These are phyloP conservation scores for Trypanosoma cruzi DNA, from an alignment of 208 protist genomes.

Conservation along the genomic window DNA sequence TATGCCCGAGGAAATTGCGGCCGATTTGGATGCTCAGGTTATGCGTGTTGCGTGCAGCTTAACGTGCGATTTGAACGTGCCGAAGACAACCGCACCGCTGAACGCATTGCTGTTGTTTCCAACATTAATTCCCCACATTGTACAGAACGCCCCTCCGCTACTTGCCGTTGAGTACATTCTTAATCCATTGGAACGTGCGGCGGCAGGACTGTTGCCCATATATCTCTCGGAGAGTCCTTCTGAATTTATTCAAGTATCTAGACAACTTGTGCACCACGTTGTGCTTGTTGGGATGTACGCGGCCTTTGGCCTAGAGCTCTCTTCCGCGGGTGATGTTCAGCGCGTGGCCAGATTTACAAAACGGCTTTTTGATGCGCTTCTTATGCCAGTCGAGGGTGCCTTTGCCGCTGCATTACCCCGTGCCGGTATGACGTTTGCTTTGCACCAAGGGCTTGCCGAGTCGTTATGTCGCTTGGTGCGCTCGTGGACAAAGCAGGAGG, in stretches of 20 bases:
- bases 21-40: slow-evolving; percentile 23
- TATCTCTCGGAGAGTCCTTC: slow-evolving; percentile 22
- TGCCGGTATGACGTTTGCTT: slow-evolving; percentile 44
- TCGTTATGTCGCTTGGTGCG: slow-evolving; percentile 25
- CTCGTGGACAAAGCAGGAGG: slow-evolving; percentile 17
- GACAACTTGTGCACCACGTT: slow-evolving; percentile 22
- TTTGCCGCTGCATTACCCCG: slow-evolving; percentile 41
- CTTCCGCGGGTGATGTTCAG: neutral
- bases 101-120: slow-evolving; percentile 34
- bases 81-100: neutral
- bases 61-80: neutral
- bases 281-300: slow-evolving; percentile 22
- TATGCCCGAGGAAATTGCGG: slow-evolving; percentile 21
- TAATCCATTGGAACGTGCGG: slow-evolving; percentile 11
- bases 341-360: slow-evolving; percentile 29
- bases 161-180: slow-evolving; percentile 21
- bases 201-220: slow-evolving; percentile 17
- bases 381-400: slow-evolving; percentile 36
- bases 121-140: slow-evolving; percentile 30
- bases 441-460: slow-evolving; percentile 38
- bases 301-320: neutral
- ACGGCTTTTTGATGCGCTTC: slow-evolving; percentile 30
- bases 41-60: slow-evolving; percentile 23
- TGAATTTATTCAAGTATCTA: slow-evolving; percentile 20
- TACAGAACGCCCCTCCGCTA: slow-evolving; percentile 5